Evolutionary conservation across 805 yeast species (phyloP).

Genomic region (Gaillardinia entomophila): DNA sequence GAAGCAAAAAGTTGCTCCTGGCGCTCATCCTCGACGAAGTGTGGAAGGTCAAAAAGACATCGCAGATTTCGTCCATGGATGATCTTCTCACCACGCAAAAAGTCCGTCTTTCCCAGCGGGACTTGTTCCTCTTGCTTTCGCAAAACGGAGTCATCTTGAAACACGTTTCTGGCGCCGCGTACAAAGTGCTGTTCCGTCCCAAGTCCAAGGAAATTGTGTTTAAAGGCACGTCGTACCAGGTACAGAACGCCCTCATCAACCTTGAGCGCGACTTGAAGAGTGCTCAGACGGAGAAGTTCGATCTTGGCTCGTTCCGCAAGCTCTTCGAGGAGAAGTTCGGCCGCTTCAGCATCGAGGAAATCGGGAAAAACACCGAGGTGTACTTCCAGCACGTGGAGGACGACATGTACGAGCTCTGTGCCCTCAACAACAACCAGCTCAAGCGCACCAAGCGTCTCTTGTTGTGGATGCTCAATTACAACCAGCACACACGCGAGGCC

Average conservation of each 20-base stretch:
- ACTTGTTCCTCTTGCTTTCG: conserved; percentile 36
- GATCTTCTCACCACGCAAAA: conserved; percentile 27
- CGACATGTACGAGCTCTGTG: conserved; percentile 22
- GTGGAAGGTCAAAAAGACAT: conserved; percentile 26
- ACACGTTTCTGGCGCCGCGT: conserved; percentile 37
- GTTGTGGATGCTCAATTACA: conserved; percentile 33
- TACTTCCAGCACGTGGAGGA: conserved; percentile 22
- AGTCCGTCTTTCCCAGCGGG: conserved; percentile 27
- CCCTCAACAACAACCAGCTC: conserved; percentile 22
- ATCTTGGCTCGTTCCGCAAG: conserved; percentile 20
- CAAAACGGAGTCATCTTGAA: conserved; percentile 34
- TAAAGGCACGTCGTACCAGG: conserved; percentile 35
- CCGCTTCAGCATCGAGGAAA: conserved; percentile 15
- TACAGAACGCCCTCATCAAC: conserved; percentile 40
- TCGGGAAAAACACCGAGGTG: conserved; percentile 30
- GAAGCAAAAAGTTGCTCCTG: conserved; percentile 12
- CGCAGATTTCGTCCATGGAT: conserved; percentile 16
- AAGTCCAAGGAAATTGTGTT: conserved; percentile 24
- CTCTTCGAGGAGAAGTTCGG: conserved; percentile 23
- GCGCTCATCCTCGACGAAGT: conserved; percentile 23
- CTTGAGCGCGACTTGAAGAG: conserved; percentile 24
- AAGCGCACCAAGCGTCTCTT: conserved; percentile 32
- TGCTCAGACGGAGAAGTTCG: conserved; percentile 21
- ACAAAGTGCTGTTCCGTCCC: conserved; percentile 29
- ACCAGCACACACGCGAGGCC: conserved; percentile 17